Evolutionary conservation across 371 early-diverging fungal species (phyloP), one percentile per base, ranked within the genome.

Genomic region (Zychaea mexicana): DNA sequence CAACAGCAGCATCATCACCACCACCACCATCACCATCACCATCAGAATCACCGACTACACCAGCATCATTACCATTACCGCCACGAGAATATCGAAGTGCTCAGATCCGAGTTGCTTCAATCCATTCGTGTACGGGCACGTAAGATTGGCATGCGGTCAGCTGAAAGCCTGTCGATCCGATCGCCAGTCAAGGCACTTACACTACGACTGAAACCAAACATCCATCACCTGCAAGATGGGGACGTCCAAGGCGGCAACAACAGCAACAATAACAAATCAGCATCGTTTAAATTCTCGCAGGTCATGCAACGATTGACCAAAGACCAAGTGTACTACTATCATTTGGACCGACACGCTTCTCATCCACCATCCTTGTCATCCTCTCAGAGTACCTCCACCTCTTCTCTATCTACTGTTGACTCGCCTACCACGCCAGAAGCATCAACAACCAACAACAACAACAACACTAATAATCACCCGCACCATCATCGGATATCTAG

Each of bases 271-370:
- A 38, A 30, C 19, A 53, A 42, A 46, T 21, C 60, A 13, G 47
- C 22, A 33, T 21, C 33, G 10, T 61, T 52, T 32, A 62, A 27
- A 17, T 47, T 77, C 7, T 60, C 69, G 2, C 67, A 66, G 15
- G 59, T 76, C 4, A 65, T 78, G 13, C 76, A 78, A 22, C 69
- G 79, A 9, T 62, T 75, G n/a, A 52, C 74, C 2, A 68, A 66
- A 47, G 74, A 76, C 49, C 79, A 76, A 56, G 76, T 76, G 1
- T 73, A 76, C 53, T 70, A 72, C 54, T 78, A 76, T 52, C 79
- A 76, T 31, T 19, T 64, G n/a, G 31, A 56, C 21, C 53, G 64
- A 19, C 62, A 33, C 12, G n/a, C 21, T 2, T 65, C 69, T 17
- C 65, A 49, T 30, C 69, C 76, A 1, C 75, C 75, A 28, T 77